Percentiles rank a stretch among this genome's conserved stretches.
These are phyloP conservation scores for Elsinoe batatas DNA, from an alignment of 2,329 filamentous ascomycete species.

Conservation along the genomic window DNA sequence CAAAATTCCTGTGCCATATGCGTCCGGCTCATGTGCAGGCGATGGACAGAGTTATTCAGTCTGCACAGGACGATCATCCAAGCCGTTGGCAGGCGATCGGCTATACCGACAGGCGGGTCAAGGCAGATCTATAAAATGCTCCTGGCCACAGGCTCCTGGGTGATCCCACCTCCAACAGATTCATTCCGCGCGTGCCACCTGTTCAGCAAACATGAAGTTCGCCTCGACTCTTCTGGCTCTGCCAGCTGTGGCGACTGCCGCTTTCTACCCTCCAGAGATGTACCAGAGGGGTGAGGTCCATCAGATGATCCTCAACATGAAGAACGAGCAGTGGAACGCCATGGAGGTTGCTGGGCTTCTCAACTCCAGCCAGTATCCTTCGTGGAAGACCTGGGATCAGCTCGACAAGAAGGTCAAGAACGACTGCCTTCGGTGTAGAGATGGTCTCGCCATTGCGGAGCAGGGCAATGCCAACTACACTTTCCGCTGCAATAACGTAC, in stretches of 20 bases:
- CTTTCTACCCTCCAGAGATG: slow-evolving; percentile 2
- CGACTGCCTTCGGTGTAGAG: slow-evolving; percentile 27
- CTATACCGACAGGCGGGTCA: neutral
- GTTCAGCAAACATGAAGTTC: slow-evolving; percentile 16
- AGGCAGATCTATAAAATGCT: neutral
- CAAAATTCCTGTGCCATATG: neutral
- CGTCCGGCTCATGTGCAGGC: neutral
- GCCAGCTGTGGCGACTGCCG: slow-evolving; percentile 1
- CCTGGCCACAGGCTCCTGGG: too few relatives aligned
- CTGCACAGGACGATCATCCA: neutral
- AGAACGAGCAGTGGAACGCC: slow-evolving; percentile 24
- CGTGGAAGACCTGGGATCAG: slow-evolving; percentile 30
- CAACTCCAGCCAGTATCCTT: slow-evolving; percentile 18
- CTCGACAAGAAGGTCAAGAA: slow-evolving; percentile 21
- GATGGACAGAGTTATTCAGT: neutral
- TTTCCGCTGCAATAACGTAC: slow-evolving; percentile 38
- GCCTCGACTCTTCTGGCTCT: neutral
- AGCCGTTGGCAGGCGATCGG: neutral
- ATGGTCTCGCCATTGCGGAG: slow-evolving; percentile 37
- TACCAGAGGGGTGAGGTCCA: slow-evolving; percentile 13
- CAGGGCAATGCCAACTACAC: slow-evolving; percentile 40
- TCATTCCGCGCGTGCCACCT: neutral
- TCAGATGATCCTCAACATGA: slow-evolving; percentile 17
- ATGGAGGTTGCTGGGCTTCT: slow-evolving; percentile 18
- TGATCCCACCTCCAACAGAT: too few relatives aligned